Evolutionary conservation across 208 protist genomes (phyloP).

Genomic region (Trypanosoma scelopori): DNA sequence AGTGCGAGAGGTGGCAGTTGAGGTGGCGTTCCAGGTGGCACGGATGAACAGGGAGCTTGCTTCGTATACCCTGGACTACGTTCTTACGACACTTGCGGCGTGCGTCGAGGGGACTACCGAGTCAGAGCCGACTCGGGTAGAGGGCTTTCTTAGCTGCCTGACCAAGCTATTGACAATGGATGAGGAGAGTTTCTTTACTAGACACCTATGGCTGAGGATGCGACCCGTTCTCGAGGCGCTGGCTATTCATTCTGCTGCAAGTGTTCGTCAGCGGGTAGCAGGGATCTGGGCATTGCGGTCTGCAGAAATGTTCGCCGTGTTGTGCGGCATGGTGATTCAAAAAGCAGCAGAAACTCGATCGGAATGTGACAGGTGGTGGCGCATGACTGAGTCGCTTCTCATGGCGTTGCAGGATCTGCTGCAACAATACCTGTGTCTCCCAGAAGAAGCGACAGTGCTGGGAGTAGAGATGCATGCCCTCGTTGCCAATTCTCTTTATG

Average conservation of each 20-base stretch:
- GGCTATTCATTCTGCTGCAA: conserved; percentile 62
- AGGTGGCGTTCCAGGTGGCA: conserved; percentile 18
- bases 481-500: conserved; percentile 20
- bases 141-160: conserved; percentile 24
- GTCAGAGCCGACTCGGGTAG: not conserved
- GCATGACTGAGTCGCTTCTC: conserved; percentile 71
- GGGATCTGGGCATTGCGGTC: conserved; percentile 57
- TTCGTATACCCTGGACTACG: conserved; percentile 31
- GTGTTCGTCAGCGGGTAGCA: conserved; percentile 74
- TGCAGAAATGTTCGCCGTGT: conserved; percentile 37
- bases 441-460: not conserved
- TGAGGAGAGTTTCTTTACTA: conserved; percentile 1
- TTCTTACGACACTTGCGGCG: conserved; percentile 17
- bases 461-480: not conserved
- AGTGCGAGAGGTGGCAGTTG: conserved; percentile 52
- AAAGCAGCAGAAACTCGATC: conserved; percentile 14
- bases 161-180: conserved; percentile 2
- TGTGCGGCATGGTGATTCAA: conserved; percentile 24
- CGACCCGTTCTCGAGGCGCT: conserved; percentile 42
- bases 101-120: conserved; percentile 1
- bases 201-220: not conserved
- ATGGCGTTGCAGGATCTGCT: conserved; percentile 81
- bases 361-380: conserved; percentile 42
- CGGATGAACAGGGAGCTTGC: conserved; percentile 9
- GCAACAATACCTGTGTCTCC: conserved; percentile 31